Evolutionary conservation across 495 filamentous ascomycete genomes (phyloP), one percentile per base, ranked within the genome.

Genomic region (Xylaria sp.): DNA sequence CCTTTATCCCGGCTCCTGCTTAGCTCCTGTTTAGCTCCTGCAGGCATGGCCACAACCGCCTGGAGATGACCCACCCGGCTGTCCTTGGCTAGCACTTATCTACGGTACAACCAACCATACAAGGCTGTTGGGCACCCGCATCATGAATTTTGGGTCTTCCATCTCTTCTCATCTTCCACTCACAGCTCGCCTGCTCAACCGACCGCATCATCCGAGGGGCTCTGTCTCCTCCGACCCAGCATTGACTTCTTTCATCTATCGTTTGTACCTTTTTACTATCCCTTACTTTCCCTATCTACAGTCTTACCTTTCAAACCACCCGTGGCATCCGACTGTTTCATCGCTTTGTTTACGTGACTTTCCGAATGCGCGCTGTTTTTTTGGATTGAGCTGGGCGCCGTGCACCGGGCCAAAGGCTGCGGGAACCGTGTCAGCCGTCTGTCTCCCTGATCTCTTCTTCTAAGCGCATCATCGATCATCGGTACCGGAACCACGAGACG

Each of bases 291-390:
- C 15, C 44, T 58, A 44, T 33, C 21, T 50, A 33, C 61, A 58
- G 52, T 58, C 24, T 65, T 66, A 64, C 44, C 59, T 35, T 71
- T 59, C 61, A 43, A 62, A 29, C 43, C 43, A 29, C 21, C 31
- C 29, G 41, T 24, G 46, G 37, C 37, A 41, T 65, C 50, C 37
- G 61, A 29, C 61, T 59, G 48, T 37, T 24, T 40, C 59, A 26
- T 61, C 37, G 46, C 37, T 44, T 66, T 58, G 48, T 55, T 67
- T 67, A 55, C 64, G 53, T 26, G 46, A 43, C 64, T 41, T 29
- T 41, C 21, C 21, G 31, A 41, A 41, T 66, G 61, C 37, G 59
- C 44, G 24, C 58, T 33, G 44, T 55, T 63, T 48, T 12, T 68
- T 33, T 29, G 26, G 12, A 19, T 15, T 43, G 58, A 33, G 61